A percentile compares a stretch with the other conserved stretches of the same genome.
phyloP scores from a whole-genome alignment of 2,329 filamentous ascomycete genomes.

The Hortaea sp. region DNA sequence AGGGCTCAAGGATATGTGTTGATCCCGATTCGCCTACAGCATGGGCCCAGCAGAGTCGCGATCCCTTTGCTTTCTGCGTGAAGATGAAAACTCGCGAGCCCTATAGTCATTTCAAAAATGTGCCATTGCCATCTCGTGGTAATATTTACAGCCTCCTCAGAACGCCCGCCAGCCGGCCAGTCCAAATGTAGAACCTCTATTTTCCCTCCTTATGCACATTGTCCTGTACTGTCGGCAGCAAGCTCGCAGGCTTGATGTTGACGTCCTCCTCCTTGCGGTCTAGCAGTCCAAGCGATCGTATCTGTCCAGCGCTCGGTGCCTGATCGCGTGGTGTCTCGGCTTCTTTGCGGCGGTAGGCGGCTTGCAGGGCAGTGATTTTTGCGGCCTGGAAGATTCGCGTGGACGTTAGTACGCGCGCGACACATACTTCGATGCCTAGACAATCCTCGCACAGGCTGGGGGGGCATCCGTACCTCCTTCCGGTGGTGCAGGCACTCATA shows the following conservation, averaged over 20 bases:
- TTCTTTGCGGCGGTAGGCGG: conserved; percentile 73
- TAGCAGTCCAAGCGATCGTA: conserved; percentile 75
- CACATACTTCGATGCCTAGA: background rate
- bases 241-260: conserved; percentile 35
- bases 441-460: background rate
- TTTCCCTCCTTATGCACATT: conserved; percentile 17
- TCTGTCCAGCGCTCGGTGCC: conserved; percentile 72
- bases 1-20: background rate
- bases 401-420: background rate
- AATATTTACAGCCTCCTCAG: background rate
- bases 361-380: conserved; percentile 67
- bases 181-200: background rate
- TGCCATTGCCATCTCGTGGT: no score
- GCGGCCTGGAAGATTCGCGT: conserved; percentile 51
- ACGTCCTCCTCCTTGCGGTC: conserved; percentile 68
- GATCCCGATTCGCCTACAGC: background rate
- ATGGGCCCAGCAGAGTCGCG: no score
- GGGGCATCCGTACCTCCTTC: conserved; percentile 67
- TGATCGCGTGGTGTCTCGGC: conserved; percentile 67
- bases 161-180: background rate
- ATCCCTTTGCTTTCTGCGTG: background rate
- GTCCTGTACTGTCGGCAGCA: conserved; percentile 27
- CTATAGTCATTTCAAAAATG: no score
- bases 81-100: no score
- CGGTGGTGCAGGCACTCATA: conserved; percentile 98